Base-by-base conservation (phyloP, 2,329 filamentous ascomycete genomes). In the Graphiopsis chlorocephala region DNA sequence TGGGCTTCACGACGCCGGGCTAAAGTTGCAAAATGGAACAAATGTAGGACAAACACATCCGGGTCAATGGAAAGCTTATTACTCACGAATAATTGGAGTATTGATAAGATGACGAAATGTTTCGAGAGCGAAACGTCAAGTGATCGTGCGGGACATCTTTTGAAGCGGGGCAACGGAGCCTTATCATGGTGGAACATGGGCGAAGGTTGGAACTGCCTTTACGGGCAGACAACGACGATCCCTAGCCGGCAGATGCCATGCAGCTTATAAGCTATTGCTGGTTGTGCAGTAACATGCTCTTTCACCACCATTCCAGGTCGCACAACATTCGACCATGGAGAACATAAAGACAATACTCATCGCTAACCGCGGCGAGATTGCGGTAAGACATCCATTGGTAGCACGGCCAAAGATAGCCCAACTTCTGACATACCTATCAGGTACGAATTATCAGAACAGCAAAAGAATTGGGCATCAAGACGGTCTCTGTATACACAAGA, bases 311-410 rank as follows among this genome's bases (percentile, higher is more conserved):
- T 31, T n/a, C 17, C 14, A 12, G 10, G 29, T 31, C 10, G 15
- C n/a, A 53, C 15, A 11, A 14, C 14, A 31, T 17, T 12, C 8
- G 26, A 23, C 20, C 2, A 80, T 80, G 77, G 76, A 80, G 63
- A 78, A 74, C 28, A 69, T 86, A 35, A 83, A 82, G 70, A 83
- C 78, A 14, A 68, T 88, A 20, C 74, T 88, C 14, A 80, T 88
- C 56, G 85, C 85, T 11, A 88, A 88, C 72, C 78, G 86, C 53
- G 86, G 85, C 55, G 85, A 87, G 71, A 87, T 87, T 12, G 48
- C 62, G 45, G 59, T 60, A 52, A n/a, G 47, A 29, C 26, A n/a
- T 2, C 14, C 55, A 38, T 56, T 26, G 31, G 15, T 28, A 45
- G n/a, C 6, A 20, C 26, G 28, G 26, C 6, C 6, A 29, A 26